Evolutionary conservation across 2,329 filamentous ascomycete genomes (phyloP), one percentile per base, ranked within the genome.

Genomic region (Hansfordia pulvinata): DNA sequence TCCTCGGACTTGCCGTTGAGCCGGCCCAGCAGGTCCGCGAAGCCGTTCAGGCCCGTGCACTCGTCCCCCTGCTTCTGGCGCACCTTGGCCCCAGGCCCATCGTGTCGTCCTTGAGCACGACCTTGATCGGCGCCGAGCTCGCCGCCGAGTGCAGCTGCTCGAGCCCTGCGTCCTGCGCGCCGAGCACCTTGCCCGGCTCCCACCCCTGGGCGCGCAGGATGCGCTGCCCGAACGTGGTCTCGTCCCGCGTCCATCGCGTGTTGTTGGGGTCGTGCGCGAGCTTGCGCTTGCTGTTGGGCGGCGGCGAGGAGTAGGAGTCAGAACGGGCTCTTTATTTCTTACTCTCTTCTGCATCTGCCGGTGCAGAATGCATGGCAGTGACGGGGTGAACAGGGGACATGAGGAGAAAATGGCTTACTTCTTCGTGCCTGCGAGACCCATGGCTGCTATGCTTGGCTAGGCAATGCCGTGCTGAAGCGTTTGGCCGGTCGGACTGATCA

Each of bases 241-340:
- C 82, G 48, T 86, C 78, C 43, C 77, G 76, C 30, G 78, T 76
- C 90, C 90, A 98, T 64, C 71, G 74, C 25, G 83, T 93, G 53
- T 96, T 98, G 58, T 96, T 94, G 6, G 90, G 90, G 54, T 98
- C 90, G 49, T 79, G 68, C 38, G 78, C 79, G 46, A 96, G 75
- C 57, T 88, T 93, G 25, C 64, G 64, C 23, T 24, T 24, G 23
- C 23, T 24, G 23, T 24, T 8, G 9, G 41, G 10, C 10, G 17
- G 14, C n/a, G 20, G 6, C 10, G 10, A 22, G n/a, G 5, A 16
- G 10, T 58, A 62, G 42, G 67, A 72, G 40, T 38, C 33, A 39
- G 31, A 29, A 32, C 5, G 19, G 14, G 27, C 17, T n/a, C n/a
- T n/a, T n/a, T n/a, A n/a, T n/a, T n/a, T n/a, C n/a, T n/a, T n/a